Percentiles rank a stretch among this genome's conserved stretches.
Evolutionary conservation across 176 grass and related monocot species (phyloP).

Genomic region (Bolboschoenus planiculmis): DNA sequence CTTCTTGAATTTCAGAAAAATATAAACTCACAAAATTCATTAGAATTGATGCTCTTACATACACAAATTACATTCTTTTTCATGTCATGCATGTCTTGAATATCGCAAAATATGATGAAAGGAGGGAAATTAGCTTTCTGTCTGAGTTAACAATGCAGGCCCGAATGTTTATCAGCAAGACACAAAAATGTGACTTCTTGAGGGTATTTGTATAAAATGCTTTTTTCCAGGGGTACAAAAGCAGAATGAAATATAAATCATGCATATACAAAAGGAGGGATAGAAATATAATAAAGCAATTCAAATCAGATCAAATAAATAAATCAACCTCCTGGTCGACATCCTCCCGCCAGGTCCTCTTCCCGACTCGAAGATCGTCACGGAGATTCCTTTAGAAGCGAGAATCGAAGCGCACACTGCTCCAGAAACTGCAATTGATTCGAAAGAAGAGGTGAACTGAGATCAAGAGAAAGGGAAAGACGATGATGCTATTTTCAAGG

Average conservation of each 20-base stretch:
- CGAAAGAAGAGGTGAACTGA: not conserved
- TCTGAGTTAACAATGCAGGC: not conserved
- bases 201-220: not conserved
- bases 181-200: not conserved
- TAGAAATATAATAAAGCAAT: not conserved
- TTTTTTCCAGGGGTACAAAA: not conserved
- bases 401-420: constrained; percentile 88
- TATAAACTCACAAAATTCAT: not conserved
- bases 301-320: not conserved
- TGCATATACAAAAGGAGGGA: not conserved
- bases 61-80: not conserved
- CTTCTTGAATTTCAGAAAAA: not conserved
- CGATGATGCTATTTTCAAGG: not conserved
- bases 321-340: constrained; percentile 72
- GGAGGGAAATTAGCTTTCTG: not conserved
- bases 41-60: not conserved
- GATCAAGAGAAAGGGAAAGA: not conserved
- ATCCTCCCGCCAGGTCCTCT: constrained; percentile 81
- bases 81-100: not conserved
- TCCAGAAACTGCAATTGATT: constrained; percentile 53
- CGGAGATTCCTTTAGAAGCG: constrained; percentile 53
- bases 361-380: constrained; percentile 78
- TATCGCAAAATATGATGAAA: not conserved
- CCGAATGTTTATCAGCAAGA: not conserved
- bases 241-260: not conserved